phyloP scores from a whole-genome alignment of 345 rosid genomes.

The Citrus mangshanensis region DNA sequence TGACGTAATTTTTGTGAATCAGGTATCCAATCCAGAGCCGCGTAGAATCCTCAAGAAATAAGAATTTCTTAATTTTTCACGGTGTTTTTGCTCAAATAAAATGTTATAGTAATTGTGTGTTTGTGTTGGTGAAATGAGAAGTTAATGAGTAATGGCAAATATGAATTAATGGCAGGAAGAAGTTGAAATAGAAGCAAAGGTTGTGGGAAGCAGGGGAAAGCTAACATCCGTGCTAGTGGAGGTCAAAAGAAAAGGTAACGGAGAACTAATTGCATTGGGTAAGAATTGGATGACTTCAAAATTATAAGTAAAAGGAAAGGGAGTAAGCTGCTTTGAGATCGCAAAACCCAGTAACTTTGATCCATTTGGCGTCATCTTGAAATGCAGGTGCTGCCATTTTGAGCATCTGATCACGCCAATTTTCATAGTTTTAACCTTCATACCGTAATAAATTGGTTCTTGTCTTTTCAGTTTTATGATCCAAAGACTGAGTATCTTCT shows the following conservation, averaged over 20 bases:
- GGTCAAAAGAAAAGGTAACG: conserved; percentile 35
- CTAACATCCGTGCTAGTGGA: conserved; percentile 41
- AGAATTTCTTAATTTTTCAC: too few species aligned
- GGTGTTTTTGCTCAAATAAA: background rate
- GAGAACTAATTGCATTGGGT: conserved; percentile 50
- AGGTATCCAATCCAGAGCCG: too few species aligned
- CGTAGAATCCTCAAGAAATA: too few species aligned
- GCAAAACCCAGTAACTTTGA: too few species aligned
- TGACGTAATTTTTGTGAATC: too few species aligned
- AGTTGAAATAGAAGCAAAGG: conserved; percentile 59
- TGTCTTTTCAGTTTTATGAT: too few species aligned
- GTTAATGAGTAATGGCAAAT: background rate
- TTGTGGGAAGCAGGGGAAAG: conserved; percentile 40
- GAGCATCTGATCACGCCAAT: background rate
- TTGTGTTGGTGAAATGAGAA: background rate
- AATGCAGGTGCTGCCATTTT: background rate
- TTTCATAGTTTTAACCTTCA: background rate
- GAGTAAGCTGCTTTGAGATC: conserved; percentile 35
- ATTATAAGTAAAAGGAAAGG: background rate
- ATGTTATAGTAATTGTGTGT: background rate
- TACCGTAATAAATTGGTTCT: too few species aligned
- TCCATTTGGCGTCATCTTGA: background rate
- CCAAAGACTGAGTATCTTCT: too few species aligned
- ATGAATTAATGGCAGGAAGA: conserved; percentile 42
- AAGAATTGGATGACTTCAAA: conserved; percentile 57